Base-by-base conservation (phyloP, 805 yeast species). In the Teunomyces kruisii region DNA sequence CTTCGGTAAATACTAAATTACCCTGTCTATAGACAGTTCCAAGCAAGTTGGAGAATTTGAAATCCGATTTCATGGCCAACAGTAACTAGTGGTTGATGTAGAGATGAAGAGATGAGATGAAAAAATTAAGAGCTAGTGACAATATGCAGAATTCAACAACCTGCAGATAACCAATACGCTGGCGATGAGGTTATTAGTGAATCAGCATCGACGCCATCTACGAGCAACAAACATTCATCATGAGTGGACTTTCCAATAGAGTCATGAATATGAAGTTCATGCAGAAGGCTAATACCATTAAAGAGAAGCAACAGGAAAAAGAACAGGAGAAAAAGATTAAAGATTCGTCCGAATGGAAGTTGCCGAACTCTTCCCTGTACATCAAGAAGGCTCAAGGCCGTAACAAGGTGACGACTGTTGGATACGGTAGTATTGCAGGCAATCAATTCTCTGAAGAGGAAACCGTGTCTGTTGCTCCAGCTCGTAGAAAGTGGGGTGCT, bases 21-120 rank as follows among this genome's bases (percentile, higher is more conserved):
- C 98, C 99, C 60, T 86, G 88, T 40, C 95, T 75, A 61, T 94
- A 94, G 3, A 94, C 98, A 0, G 98, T 91, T 24, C 99, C 99
- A 55, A 94, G 71, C 27, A 94, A 74, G 67, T 92, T 94, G 28
- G 95, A 83, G 56, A 94, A 86, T 76, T 84, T 71, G 57, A 85
- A 89, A 68, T 88, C 95, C n/a, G 96, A 83, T 70, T 83, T 88
- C 96, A 89, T 88, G 42, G 39, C 37, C 39, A 17, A 9, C 29
- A 26, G 24, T 9, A 27, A 22, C 35, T 33, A 22, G 15, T 22
- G 10, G n/a, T 35, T 24, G 26, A 17, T 19, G 38, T 42, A 16
- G 13, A 12, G 26, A 13, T 22, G 36, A 15, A 16, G 38, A 24
- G 38, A 35, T 43, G 42, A 43, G 46, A 36, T 28, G 40, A 41